A percentile compares a stretch with the other conserved stretches of the same genome.
phyloP scores from a whole-genome alignment of 495 filamentous ascomycete species.

The Lasiosphaeria hispida region DNA sequence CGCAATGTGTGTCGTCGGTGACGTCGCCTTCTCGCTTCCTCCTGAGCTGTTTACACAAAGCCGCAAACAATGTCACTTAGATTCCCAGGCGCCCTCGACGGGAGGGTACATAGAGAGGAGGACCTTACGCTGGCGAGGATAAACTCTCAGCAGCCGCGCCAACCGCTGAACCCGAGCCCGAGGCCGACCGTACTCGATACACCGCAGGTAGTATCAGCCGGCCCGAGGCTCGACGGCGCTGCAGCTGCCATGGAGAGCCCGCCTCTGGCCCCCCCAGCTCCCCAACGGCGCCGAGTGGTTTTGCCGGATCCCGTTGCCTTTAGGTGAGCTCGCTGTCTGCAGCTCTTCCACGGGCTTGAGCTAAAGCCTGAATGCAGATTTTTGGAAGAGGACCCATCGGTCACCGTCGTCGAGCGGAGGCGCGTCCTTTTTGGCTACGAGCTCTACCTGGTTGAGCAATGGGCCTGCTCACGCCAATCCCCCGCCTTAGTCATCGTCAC shows the following conservation, averaged over 20 bases:
- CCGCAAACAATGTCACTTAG: slow-evolving; percentile 28
- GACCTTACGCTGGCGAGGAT: slow-evolving; percentile 30
- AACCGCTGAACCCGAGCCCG: slow-evolving; percentile 1
- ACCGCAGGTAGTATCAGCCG: slow-evolving; percentile 2
- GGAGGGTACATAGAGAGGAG: slow-evolving; percentile 33
- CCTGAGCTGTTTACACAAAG: background rate
- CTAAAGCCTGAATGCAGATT: slow-evolving; percentile 50
- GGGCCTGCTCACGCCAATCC: slow-evolving; percentile 87
- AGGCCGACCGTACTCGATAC: slow-evolving; percentile 14
- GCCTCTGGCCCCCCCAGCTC: slow-evolving; percentile 14
- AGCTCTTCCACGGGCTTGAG: background rate
- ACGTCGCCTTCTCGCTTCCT: background rate
- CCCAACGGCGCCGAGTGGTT: slow-evolving; percentile 52
- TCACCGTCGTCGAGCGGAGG: slow-evolving; percentile 69
- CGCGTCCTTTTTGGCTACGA: slow-evolving; percentile 78
- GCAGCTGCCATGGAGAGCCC: slow-evolving; percentile 8
- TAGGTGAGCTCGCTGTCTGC: slow-evolving; percentile 33
- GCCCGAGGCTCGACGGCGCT: slow-evolving; percentile 13
- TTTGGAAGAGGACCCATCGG: slow-evolving; percentile 81
- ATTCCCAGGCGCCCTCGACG: slow-evolving; percentile 29
- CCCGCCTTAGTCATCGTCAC: slow-evolving; percentile 91
- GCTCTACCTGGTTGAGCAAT: slow-evolving; percentile 94
- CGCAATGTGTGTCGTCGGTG: slow-evolving; percentile 3
- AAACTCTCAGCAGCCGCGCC: slow-evolving; percentile 11
- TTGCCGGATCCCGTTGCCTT: slow-evolving; percentile 75